These are phyloP conservation scores for Carallia pectinifolia DNA, from an alignment of 345 rosid species.

Conservation along the genomic window DNA sequence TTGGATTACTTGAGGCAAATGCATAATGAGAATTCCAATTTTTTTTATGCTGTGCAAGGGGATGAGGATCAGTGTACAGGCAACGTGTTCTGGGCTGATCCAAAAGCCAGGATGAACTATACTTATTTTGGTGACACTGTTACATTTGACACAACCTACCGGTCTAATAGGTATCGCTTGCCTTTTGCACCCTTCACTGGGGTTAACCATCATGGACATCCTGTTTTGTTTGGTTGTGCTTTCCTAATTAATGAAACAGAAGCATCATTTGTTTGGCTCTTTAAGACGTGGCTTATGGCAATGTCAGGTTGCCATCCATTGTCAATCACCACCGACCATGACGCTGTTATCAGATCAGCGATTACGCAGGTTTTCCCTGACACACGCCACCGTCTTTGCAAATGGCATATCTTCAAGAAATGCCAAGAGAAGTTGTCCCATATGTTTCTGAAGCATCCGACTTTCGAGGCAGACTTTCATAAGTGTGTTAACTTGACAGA, in stretches of 20 bases:
- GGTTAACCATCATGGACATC: slow-evolving; percentile 71
- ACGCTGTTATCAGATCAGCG: slow-evolving; percentile 52
- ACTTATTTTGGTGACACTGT: slow-evolving; percentile 59
- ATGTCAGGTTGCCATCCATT: slow-evolving; percentile 61
- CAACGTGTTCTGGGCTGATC: slow-evolving; percentile 73
- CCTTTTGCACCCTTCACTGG: slow-evolving; percentile 78
- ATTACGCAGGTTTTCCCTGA: slow-evolving; percentile 54
- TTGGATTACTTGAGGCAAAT: slow-evolving; percentile 51
- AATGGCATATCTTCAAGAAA: slow-evolving; percentile 51
- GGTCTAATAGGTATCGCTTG: slow-evolving; percentile 36
- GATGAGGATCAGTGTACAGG: slow-evolving; percentile 39
- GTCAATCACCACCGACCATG: slow-evolving; percentile 71
- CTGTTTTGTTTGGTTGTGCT: slow-evolving; percentile 72
- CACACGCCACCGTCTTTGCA: slow-evolving; percentile 56
- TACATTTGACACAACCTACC: slow-evolving; percentile 51
- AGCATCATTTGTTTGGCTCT: slow-evolving; percentile 62
- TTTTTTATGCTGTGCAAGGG: slow-evolving; percentile 57
- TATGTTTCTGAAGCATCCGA: slow-evolving; percentile 53
- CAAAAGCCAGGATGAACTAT: slow-evolving; percentile 52
- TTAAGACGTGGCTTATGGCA: slow-evolving; percentile 72
- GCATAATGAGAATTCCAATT: slow-evolving; percentile 63
- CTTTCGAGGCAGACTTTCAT: slow-evolving; percentile 60
- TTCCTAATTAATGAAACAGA: slow-evolving; percentile 58
- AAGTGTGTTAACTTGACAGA: slow-evolving; percentile 55
- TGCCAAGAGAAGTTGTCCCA: slow-evolving; percentile 61